A percentile compares a stretch with the other conserved stretches of the same genome.
Conservation (phyloP, 176 grass and related monocot genomes). For the bread wheat (Triticum aestivum) region IWGSC_CS_RefSeq_v2.1 NC_057802.1:140910658-140911157, state of each 20-base stretch:
- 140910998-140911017: conserved; percentile 28
- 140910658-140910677: conserved; percentile 32
- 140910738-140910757: conserved; percentile 51
- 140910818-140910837: conserved; percentile 39
- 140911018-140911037: conserved; percentile 50
- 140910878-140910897: neutral
- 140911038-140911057: conserved; percentile 45
- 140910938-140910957: conserved; percentile 45
- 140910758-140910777: conserved; percentile 69
- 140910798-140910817: conserved; percentile 46
- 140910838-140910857: conserved; percentile 34
- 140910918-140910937: conserved; percentile 39
- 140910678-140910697: conserved; percentile 43
- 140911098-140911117: conserved; percentile 36
- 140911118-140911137: conserved; percentile 37
- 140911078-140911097: conserved; percentile 47
- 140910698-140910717: conserved; percentile 35
- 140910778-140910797: conserved; percentile 43
- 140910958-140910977: conserved; percentile 50
- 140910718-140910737: conserved; percentile 48
- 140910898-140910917: conserved; percentile 38
- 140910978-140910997: conserved; percentile 32
- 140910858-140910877: conserved; percentile 27
- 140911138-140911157: conserved; percentile 43
- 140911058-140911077: conserved; percentile 20